phyloP scores from a whole-genome alignment of 208 protist species.

The Acanthamoeba quina region DNA sequence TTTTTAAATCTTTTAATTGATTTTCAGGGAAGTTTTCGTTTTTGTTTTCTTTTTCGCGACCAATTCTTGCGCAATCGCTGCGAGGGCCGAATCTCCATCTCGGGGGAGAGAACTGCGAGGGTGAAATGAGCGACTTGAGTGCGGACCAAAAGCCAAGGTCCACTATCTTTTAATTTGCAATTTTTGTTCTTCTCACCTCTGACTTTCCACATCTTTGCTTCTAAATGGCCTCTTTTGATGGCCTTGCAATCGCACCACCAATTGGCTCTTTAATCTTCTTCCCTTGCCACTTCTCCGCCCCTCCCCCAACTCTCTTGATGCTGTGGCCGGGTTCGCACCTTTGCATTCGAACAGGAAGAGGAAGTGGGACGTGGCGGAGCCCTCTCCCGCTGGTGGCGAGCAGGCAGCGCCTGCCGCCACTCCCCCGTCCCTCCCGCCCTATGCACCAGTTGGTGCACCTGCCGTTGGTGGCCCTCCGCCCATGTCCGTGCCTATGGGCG shows the following conservation, averaged over 20 bases:
- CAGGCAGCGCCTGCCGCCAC: background rate
- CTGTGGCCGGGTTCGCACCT: background rate
- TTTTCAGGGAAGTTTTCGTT: background rate
- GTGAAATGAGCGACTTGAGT: background rate
- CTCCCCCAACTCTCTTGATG: background rate
- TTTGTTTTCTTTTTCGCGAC: conserved; percentile 25
- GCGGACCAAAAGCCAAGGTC: background rate
- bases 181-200: background rate
- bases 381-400: background rate
- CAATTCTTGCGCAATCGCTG: background rate
- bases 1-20: background rate
- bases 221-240: background rate
- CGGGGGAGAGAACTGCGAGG: background rate
- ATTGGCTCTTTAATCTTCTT: background rate
- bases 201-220: too few relatives aligned
- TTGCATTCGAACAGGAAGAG: conserved; percentile 33
- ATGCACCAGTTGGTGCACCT: too few relatives aligned
- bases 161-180: background rate
- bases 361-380: conserved; percentile 56
- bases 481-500: too few relatives aligned
- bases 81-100: background rate
- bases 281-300: background rate
- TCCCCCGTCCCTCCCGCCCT: background rate
- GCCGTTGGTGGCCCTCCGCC: background rate
- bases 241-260: background rate